Conservation (phyloP, 176 grass and related monocot species). For the sorghum (Sorghum bicolor) region Sorghum_bicolor_NCBIv3 NC_012872.2:4477001-4477500, state of each 20-base stretch:
- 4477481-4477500: neutral
- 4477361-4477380: neutral
- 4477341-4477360: neutral
- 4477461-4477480: neutral
- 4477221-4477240: conserved; percentile 29
- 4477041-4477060: neutral
- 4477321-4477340: neutral
- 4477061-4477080: neutral
- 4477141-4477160: neutral
- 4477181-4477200: conserved; percentile 8
- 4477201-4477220: conserved; percentile 44
- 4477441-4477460: neutral
- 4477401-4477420: neutral
- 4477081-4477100: neutral
- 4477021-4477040: neutral
- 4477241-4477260: conserved; percentile 49
- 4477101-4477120: neutral
- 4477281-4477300: neutral
- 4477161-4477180: conserved; percentile 20
- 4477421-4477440: neutral
- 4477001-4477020: neutral
- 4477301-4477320: neutral
- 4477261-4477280: neutral
- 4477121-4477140: neutral
- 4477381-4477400: neutral